Base-by-base conservation (phyloP, 2,329 filamentous ascomycete genomes). In the Herpotrichia juniperi region DNA sequence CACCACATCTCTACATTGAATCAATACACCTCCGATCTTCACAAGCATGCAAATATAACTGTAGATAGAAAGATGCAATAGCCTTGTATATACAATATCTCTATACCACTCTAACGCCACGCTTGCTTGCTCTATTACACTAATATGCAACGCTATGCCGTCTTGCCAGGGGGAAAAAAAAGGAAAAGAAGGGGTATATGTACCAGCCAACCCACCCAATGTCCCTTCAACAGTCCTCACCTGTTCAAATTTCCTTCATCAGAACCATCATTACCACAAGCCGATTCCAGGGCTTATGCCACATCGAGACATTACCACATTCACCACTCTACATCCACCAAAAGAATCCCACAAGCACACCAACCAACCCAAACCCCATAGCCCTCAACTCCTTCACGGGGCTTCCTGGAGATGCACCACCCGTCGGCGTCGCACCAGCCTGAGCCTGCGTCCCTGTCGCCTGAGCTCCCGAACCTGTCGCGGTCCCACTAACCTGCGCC, bases 331-430 rank as follows among this genome's bases (percentile, higher is more conserved):
- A 68, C 54, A 68, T 51, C 63, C 62, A 68, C 53, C 58, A 59
- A 42, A 64, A 58, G 44, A 65, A 60, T 9, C 63, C 62, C 14
- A 59, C 49, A n/a, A 66, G 30, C 19, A 66, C 53, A 9, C 51
- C 58, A 1, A 62, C 44, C 6, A 68, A 54, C 6, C 59, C 62
- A 4, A 66, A 12, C 5, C 57, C 58, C 57, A 67, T 61, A 14
- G 53, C 53, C 47, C 55, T 59, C n/a, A 66, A 46, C 22, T 63
- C 61, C 16, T 31, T 39, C 1, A 51, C 45, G 12, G 59, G 50
- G 30, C 44, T 59, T 1, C 55, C 57, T 2, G 61, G 46, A 14
- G 53, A 57, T 9, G 54, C 62, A 12, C 63, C 62, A 47, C 58
- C 59, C 0, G 53, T 64, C 22, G 47, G 26, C 6, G 50, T 56